Evolutionary conservation across 495 filamentous ascomycete species (phyloP), one percentile per base, ranked within the genome.

Genomic region (Penicillium bialowiezense): DNA sequence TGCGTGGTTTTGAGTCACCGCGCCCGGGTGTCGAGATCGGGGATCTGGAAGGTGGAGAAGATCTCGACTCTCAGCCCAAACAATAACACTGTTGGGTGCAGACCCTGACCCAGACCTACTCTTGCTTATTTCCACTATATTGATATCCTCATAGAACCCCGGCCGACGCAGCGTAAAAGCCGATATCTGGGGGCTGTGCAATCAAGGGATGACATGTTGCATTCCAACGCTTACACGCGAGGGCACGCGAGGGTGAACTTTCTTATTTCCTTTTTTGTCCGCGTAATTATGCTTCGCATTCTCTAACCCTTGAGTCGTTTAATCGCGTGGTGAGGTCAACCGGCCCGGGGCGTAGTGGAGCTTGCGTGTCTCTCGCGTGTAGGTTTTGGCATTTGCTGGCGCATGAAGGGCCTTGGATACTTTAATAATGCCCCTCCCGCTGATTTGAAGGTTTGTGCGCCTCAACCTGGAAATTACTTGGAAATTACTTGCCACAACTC

Each of bases 141-240:
- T n/a, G n/a, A n/a, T 26, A 26, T 26, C 23, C 3, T 26, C 8
- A 26, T 26, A 8, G 8, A 26, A 26, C 4, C 23, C 3, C 23
- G 8, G n/a, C n/a, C n/a, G 5, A 32, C 12, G 3, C 5, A 32
- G 7, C 10, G 29, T 32, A 32, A 32, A 32, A 3, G 5, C 23
- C 23, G 23, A 32, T 32, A 32, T 32, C 12, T 32, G 12, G 18
- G 57, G 60, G 60, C 60, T 50, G 60, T 60, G 60, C 55, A 64
- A 64, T 59, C 58, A 64, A 61, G 58, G 58, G 58, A 61, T 64
- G 53, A 56, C 49, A 58, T 53, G 48, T 48, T 47, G 47, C 60
- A 63, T 63, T 63, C 59, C 51, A 28, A 32, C 29, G 29, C 29
- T 32, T 32, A 32, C 10, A 32, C 29, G 29, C 29, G 5, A 32